These are phyloP conservation scores for Gloeopeniophorella convolvens DNA, from an alignment of 768 basidiomycete genomes.

Conservation along the genomic window DNA sequence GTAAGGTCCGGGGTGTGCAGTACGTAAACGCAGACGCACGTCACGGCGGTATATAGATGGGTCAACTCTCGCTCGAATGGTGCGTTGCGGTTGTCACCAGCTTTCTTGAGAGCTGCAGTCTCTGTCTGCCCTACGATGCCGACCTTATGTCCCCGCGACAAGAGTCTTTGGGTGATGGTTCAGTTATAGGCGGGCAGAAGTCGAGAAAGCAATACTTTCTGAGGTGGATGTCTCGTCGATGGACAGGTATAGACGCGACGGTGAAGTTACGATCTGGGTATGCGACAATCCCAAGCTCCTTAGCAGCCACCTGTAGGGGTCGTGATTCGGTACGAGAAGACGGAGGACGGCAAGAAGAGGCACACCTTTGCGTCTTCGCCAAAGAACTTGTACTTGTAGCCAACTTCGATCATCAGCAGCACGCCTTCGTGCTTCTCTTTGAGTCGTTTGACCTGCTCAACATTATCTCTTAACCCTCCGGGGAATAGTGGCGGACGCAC, in stretches of 20 bases:
- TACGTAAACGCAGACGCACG: constrained; percentile 43
- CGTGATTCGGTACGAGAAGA: too few species aligned
- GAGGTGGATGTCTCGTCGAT: constrained; percentile 61
- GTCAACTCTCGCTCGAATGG: constrained; percentile 72
- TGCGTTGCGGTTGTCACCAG: constrained; percentile 62
- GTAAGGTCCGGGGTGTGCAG: neutral
- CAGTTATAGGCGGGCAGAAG: neutral
- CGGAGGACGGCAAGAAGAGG: neutral
- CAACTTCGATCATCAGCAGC: constrained; percentile 73
- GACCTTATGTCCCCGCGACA: constrained; percentile 75
- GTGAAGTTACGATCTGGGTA: constrained; percentile 67
- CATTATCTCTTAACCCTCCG: neutral
- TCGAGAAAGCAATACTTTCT: constrained; percentile 50
- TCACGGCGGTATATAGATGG: constrained; percentile 79
- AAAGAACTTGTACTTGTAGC: constrained; percentile 81
- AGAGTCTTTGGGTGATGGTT: constrained; percentile 39
- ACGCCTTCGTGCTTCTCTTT: constrained; percentile 61
- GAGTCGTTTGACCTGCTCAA: constrained; percentile 43
- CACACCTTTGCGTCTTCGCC: constrained; percentile 74
- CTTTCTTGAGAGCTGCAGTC: constrained; percentile 86
- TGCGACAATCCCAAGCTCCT: constrained; percentile 73
- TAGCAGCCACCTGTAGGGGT: constrained; percentile 56
- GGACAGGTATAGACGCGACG: constrained; percentile 67
- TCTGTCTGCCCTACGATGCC: constrained; percentile 80
- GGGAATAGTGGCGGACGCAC: constrained; percentile 26